These are phyloP conservation scores for Cladosporium sphaerospermum DNA, from an alignment of 2,329 filamentous ascomycete genomes.

Conservation along the genomic window DNA sequence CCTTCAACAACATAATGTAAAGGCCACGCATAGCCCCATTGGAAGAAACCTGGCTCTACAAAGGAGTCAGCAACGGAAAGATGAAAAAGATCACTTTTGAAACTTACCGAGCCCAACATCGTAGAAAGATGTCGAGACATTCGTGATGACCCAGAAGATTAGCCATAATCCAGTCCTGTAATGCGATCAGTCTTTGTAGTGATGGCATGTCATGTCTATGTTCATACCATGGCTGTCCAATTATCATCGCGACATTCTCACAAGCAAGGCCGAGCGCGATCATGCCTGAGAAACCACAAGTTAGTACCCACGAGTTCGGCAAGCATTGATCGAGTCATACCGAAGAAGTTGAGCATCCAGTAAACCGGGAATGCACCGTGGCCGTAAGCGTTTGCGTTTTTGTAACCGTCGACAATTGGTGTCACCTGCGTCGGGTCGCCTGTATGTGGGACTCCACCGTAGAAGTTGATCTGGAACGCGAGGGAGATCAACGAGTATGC, in stretches of 20 bases:
- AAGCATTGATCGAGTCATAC: conserved; percentile 25
- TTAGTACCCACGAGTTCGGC: conserved; percentile 52
- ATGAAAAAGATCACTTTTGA: too few species aligned
- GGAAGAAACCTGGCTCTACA: conserved; percentile 53
- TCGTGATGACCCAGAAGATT: conserved; percentile 63
- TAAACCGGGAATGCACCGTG: conserved; percentile 55
- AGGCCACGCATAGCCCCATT: conserved; percentile 59
- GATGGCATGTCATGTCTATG: conserved; percentile 32
- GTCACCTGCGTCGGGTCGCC: conserved; percentile 38
- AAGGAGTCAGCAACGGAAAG: conserved; percentile 34
- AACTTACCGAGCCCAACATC: conserved; percentile 24
- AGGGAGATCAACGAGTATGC: conserved; percentile 59
- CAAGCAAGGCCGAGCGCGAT: conserved; percentile 55
- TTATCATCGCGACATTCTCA: conserved; percentile 59
- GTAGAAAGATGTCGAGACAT: conserved; percentile 57
- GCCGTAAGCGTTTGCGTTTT: conserved; percentile 50
- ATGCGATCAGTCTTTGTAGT: not conserved
- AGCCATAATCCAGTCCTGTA: conserved; percentile 44
- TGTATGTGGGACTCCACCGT: conserved; percentile 36
- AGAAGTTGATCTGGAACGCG: conserved; percentile 58
- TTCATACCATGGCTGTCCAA: conserved; percentile 52
- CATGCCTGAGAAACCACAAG: conserved; percentile 59
- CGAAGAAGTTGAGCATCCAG: conserved; percentile 48
- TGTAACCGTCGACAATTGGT: conserved; percentile 17
- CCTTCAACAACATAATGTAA: conserved; percentile 57